Conservation (phyloP, 192 early-diverging fungal genomes). For the Gamsiella multidivaricata region DNA sequence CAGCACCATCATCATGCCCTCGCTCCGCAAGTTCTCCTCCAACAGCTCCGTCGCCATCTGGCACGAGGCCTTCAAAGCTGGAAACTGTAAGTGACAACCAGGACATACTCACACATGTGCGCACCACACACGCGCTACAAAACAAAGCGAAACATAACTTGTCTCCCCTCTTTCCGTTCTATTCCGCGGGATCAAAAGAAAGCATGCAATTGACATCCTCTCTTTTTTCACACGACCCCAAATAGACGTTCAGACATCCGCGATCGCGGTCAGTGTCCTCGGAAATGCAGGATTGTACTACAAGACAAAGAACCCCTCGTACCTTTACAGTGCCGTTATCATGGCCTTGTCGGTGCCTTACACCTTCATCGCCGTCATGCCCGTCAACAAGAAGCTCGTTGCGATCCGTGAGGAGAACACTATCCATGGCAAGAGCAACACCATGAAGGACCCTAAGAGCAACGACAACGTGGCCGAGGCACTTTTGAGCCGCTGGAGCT, state of each 20-base stretch:
- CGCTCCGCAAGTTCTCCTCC: constrained; percentile 47
- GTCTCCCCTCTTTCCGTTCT: no score
- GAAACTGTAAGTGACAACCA: constrained; percentile 11
- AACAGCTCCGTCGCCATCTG: constrained; percentile 43
- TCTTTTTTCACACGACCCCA: background rate
- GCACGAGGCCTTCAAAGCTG: constrained; percentile 21
- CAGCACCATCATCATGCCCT: constrained; percentile 35
- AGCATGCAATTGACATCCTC: background rate
- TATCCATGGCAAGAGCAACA: constrained; percentile 29
- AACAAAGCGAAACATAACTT: no score
- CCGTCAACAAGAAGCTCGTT: constrained; percentile 33
- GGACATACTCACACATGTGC: no score
- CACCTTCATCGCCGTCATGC: constrained; percentile 5
- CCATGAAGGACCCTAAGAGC: constrained; percentile 35
- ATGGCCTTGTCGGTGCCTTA: constrained; percentile 24
- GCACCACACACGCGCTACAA: no score
- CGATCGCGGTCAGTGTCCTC: constrained; percentile 3
- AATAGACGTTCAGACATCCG: constrained; percentile 16
- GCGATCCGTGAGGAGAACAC: constrained; percentile 43
- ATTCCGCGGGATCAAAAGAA: background rate
- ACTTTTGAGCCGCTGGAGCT: constrained; percentile 30
- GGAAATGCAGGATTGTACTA: constrained; percentile 31
- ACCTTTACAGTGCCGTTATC: constrained; percentile 28
- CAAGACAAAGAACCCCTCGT: constrained; percentile 45
- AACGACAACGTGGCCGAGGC: constrained; percentile 19